These are phyloP conservation scores for Kwoniella bestiolae DNA, from an alignment of 768 basidiomycete species.

Conservation along the genomic window DNA sequence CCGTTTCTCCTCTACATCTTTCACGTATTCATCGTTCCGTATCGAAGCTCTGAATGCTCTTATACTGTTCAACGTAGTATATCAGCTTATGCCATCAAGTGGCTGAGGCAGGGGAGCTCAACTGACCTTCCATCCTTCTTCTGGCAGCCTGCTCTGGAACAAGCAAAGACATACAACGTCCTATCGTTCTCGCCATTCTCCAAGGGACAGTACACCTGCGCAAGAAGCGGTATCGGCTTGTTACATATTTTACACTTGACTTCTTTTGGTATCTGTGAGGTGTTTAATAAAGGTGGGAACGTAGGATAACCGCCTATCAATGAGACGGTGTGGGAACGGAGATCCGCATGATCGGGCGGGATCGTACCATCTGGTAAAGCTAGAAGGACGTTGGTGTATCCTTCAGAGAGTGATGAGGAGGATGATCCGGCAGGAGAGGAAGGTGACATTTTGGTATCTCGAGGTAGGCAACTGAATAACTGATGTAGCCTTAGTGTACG, in stretches of 20 bases:
- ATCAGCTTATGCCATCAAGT: background rate
- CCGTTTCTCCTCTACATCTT: slow-evolving; percentile 47
- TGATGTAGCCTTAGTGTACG: background rate
- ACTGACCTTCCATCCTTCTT: slow-evolving; percentile 49
- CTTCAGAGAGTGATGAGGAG: slow-evolving; percentile 39
- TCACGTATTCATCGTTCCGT: slow-evolving; percentile 53
- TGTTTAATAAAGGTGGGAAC: slow-evolving; percentile 40
- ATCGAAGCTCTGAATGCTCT: slow-evolving; percentile 54
- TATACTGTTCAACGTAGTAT: slow-evolving; percentile 27
- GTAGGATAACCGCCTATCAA: slow-evolving; percentile 54
- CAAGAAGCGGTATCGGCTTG: slow-evolving; percentile 49
- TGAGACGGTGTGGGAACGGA: slow-evolving; percentile 40
- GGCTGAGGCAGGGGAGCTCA: background rate
- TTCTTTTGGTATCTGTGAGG: slow-evolving; percentile 23
- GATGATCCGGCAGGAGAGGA: slow-evolving; percentile 47
- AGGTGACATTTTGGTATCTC: slow-evolving; percentile 33
- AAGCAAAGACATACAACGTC: slow-evolving; percentile 54
- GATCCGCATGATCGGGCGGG: slow-evolving; percentile 33
- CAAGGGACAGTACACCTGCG: slow-evolving; percentile 56
- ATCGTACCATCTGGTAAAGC: slow-evolving; percentile 54
- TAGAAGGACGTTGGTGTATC: slow-evolving; percentile 44
- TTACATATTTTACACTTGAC: slow-evolving; percentile 49
- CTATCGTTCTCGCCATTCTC: slow-evolving; percentile 56
- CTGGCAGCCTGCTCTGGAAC: slow-evolving; percentile 45
- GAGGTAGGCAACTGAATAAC: background rate